Percentiles rank a stretch among this genome's conserved stretches.
Evolutionary conservation across 108 stramenopile genomes (phyloP).

Genomic region (Pseudonitzschia multiseries): DNA sequence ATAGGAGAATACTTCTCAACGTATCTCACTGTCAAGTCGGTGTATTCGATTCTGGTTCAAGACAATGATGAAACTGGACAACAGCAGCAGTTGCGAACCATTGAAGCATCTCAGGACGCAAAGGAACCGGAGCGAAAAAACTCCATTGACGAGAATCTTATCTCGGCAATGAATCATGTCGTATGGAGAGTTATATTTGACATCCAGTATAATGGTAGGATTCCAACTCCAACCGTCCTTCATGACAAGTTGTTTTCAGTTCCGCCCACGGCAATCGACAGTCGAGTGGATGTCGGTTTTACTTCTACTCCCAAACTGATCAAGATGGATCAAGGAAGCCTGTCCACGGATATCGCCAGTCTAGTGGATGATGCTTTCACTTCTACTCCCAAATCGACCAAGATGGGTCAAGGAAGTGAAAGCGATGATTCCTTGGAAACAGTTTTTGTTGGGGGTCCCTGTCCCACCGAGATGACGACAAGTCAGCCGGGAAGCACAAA

Average conservation of each 20-base stretch:
- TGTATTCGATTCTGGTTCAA: background rate
- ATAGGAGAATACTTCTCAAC: background rate
- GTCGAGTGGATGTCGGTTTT: background rate
- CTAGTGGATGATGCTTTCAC: slow-evolving; percentile 3
- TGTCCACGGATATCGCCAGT: background rate
- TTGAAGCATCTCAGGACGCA: background rate
- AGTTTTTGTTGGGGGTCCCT: background rate
- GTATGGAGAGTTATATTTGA: background rate
- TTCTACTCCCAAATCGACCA: background rate
- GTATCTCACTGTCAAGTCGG: background rate
- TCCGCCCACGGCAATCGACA: background rate
- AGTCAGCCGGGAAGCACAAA: background rate
- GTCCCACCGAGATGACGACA: background rate
- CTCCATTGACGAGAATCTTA: background rate
- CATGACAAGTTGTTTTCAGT: background rate
- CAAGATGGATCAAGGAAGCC: background rate
- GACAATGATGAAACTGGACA: background rate
- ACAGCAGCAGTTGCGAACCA: background rate
- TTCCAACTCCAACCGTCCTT: background rate
- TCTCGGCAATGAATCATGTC: background rate
- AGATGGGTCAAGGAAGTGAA: background rate
- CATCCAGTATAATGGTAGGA: background rate
- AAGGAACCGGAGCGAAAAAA: background rate
- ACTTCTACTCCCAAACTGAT: slow-evolving; percentile 2
- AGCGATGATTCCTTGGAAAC: background rate